Conservation (phyloP, 2,329 filamentous ascomycete species). For the Nigrograna mackinnonii region DNA sequence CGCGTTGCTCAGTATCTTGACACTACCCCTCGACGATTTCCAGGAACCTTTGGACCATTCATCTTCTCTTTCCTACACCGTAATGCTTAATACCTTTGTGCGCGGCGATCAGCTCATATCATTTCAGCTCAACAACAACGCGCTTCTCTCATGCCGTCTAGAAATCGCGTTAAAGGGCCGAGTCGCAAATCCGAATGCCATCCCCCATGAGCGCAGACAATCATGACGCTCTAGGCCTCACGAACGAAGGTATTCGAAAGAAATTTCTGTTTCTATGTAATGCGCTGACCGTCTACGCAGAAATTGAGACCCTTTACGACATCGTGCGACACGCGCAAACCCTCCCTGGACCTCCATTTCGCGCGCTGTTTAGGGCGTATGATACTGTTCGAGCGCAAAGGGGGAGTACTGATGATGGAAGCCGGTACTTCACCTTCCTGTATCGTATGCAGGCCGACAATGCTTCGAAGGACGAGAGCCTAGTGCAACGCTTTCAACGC, state of each 20-base stretch:
- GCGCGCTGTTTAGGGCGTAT: conserved; percentile 81
- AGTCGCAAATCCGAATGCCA: conserved; percentile 46
- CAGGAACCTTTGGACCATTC: no score
- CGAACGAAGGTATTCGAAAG: conserved; percentile 43
- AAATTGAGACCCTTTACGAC: conserved; percentile 77
- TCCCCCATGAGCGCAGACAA: conserved; percentile 39
- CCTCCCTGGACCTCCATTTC: conserved; percentile 67
- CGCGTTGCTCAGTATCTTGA: conserved; percentile 27
- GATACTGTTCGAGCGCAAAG: conserved; percentile 73
- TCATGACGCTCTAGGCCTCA: conserved; percentile 46
- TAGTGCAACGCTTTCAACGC: conserved; percentile 72
- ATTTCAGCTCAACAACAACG: conserved; percentile 1
- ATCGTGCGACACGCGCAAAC: conserved; percentile 75
- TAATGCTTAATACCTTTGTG: conserved; percentile 26
- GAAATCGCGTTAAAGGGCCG: conserved; percentile 40
- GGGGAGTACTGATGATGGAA: conserved; percentile 73
- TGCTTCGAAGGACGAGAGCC: conserved; percentile 33
- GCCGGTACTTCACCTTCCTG: conserved; percentile 75
- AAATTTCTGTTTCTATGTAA: no score
- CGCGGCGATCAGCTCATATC: conserved; percentile 6
- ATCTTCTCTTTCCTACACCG: conserved; percentile 12
- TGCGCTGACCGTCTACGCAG: conserved; percentile 53
- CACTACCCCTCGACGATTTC: no score
- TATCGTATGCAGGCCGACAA: conserved; percentile 64
- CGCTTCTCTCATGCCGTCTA: conserved; percentile 43